Conservation (phyloP, 306 rosid species). For the Sechiopsis laciniata region DNA sequence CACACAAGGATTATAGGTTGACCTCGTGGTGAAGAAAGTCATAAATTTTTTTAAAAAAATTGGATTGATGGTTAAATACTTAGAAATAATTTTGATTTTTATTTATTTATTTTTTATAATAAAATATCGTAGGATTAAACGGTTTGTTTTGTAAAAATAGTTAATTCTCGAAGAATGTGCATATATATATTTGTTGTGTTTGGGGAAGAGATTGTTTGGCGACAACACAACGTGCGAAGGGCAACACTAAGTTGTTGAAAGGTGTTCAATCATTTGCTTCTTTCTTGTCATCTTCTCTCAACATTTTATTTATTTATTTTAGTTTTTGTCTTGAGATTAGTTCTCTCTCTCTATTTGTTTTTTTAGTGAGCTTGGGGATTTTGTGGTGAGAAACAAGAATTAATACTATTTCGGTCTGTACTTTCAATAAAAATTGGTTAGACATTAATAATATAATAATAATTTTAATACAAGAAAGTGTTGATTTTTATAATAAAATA, state of each 20-base stretch:
- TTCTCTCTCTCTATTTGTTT: not conserved
- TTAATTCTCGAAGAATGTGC: no score
- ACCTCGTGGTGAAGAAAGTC: no score
- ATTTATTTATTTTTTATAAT: not conserved
- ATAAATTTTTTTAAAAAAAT: no score
- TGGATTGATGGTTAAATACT: no score
- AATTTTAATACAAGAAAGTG: no score
- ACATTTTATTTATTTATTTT: not conserved
- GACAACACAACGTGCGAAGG: constrained; percentile 9
- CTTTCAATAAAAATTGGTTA: no score
- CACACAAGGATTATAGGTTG: no score
- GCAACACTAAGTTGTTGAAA: not conserved
- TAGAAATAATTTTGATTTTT: not conserved
- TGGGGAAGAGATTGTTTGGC: not conserved
- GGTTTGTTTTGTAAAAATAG: no score
- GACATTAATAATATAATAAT: no score
- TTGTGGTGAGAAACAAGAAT: not conserved
- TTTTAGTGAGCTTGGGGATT: not conserved
- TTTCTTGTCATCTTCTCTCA: not conserved
- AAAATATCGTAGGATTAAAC: no score
- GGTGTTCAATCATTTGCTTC: not conserved
- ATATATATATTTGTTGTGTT: not conserved
- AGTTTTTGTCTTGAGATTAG: not conserved
- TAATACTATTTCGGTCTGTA: no score
- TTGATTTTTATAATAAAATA: no score